Conservation (phyloP, 2,329 filamentous ascomycete genomes). For the Nectriaceae sp. region DNA sequence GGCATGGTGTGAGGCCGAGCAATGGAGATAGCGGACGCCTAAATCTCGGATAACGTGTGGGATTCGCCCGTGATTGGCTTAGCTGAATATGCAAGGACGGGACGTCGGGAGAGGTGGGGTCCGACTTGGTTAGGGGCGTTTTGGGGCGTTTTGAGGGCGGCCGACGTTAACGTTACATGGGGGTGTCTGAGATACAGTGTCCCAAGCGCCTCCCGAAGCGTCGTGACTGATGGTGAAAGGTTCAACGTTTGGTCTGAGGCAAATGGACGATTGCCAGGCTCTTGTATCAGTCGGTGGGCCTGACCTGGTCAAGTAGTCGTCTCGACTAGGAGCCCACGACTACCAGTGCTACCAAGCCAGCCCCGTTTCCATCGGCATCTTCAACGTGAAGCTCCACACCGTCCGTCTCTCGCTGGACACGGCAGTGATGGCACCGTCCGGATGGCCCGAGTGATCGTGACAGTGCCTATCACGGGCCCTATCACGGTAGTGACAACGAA, state of each 20-base stretch:
- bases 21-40: constrained; percentile 20
- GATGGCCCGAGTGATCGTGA: constrained; percentile 13
- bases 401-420: not conserved
- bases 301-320: not conserved
- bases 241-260: constrained; percentile 8
- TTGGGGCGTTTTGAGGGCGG: not conserved
- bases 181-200: not conserved
- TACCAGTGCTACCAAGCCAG: no score
- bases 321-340: not conserved
- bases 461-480: constrained; percentile 8
- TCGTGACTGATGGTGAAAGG: not conserved
- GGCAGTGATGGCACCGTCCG: constrained; percentile 19
- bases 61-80: constrained; percentile 18
- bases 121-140: not conserved
- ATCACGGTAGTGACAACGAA: constrained; percentile 15
- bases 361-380: not conserved
- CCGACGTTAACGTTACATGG: constrained; percentile 33
- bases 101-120: not conserved
- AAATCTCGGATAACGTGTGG: constrained; percentile 22
- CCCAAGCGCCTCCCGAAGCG: not conserved
- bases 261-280: constrained; percentile 12
- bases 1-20: not conserved
- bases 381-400: not conserved
- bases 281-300: constrained; percentile 12
- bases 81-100: not conserved